These are phyloP conservation scores for Capronia coronata DNA, from an alignment of 2,329 filamentous ascomycete species.

Conservation along the genomic window DNA sequence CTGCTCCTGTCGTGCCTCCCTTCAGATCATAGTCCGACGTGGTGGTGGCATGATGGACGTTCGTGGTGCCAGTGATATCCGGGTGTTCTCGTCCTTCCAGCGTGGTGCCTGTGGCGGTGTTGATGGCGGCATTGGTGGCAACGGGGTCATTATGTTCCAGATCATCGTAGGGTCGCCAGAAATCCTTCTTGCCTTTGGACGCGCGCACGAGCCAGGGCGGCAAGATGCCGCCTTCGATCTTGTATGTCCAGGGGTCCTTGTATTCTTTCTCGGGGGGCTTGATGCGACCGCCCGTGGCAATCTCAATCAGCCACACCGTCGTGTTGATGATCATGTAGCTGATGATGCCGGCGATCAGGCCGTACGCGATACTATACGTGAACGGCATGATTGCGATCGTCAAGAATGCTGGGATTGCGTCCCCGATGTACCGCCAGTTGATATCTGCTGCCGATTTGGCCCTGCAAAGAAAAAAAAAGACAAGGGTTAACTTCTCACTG, in stretches of 20 bases:
- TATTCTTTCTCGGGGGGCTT: constrained; percentile 67
- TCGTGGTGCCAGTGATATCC: neutral
- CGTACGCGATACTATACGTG: constrained; percentile 81
- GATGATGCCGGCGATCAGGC: constrained; percentile 72
- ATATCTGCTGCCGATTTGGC: constrained; percentile 59
- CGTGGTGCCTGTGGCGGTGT: neutral
- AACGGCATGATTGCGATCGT: constrained; percentile 84
- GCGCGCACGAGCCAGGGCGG: constrained; percentile 67
- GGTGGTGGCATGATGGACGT: neutral
- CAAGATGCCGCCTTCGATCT: constrained; percentile 65
- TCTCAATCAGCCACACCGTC: constrained; percentile 61
- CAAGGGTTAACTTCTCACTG: neutral
- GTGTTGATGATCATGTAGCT: constrained; percentile 72
- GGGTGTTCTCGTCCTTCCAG: constrained; percentile 11
- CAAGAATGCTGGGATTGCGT: constrained; percentile 76
- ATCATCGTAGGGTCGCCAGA: constrained; percentile 52
- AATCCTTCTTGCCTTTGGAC: constrained; percentile 61
- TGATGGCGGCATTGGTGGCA: neutral
- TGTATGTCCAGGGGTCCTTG: constrained; percentile 76
- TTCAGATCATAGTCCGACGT: neutral
- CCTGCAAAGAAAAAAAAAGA: constrained; percentile 3
- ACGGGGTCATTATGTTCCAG: constrained; percentile 22
- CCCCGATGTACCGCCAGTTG: constrained; percentile 82
- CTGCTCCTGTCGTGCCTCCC: neutral
- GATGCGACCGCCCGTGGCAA: constrained; percentile 60